Percentiles rank a stretch among this genome's conserved stretches.
phyloP scores from a whole-genome alignment of 306 rosid genomes.

The Spatholobus suberectus region DNA sequence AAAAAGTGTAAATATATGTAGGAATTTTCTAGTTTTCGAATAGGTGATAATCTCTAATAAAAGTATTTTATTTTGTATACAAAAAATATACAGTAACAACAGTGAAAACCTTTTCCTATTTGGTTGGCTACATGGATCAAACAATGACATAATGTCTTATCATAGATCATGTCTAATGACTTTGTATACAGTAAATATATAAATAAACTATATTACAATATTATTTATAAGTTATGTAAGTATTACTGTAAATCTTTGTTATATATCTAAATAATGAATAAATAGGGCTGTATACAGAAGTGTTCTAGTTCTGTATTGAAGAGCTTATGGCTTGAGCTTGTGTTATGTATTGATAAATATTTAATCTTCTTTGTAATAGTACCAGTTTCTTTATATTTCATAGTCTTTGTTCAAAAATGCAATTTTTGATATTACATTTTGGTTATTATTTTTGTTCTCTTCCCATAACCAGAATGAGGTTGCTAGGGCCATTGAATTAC shows the following conservation, averaged over 20 bases:
- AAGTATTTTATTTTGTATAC: background rate
- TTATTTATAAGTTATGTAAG: background rate
- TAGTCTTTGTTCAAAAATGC: slow-evolving; percentile 3
- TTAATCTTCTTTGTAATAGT: slow-evolving; percentile 3
- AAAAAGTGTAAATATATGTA: background rate
- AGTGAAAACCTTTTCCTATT: background rate
- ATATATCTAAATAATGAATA: background rate
- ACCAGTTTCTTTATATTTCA: slow-evolving; percentile 34
- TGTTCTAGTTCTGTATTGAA: slow-evolving; percentile 34
- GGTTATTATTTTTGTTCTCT: slow-evolving; percentile 28
- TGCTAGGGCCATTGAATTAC: slow-evolving; percentile 88
- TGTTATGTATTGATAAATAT: background rate
- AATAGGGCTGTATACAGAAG: background rate
- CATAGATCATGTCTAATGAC: background rate
- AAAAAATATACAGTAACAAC: background rate
- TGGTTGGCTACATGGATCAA: background rate
- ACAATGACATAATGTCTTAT: background rate
- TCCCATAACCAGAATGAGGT: slow-evolving; percentile 86
- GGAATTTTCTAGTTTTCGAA: background rate
- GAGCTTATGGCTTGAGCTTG: slow-evolving; percentile 25
- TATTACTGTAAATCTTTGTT: background rate
- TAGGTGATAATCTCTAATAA: background rate
- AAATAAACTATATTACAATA: background rate
- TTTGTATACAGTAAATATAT: background rate
- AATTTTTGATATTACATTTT: slow-evolving; percentile 22